Conservation (phyloP, 2,329 filamentous ascomycete species). For the Colletotrichum zoysiae region DNA sequence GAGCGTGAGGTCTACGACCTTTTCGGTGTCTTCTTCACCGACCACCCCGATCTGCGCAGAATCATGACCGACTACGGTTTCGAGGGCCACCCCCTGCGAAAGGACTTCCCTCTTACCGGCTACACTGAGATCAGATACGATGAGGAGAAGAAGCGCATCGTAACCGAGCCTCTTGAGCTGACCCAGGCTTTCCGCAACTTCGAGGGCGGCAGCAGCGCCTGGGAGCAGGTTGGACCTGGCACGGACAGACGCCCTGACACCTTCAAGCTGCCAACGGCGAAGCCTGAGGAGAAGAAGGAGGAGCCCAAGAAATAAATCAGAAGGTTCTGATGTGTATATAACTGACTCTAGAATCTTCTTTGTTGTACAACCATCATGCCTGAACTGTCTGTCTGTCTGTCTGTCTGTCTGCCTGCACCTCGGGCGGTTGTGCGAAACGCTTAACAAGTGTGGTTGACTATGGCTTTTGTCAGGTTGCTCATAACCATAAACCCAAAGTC, state of each 20-base stretch:
- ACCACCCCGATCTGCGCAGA: conserved; percentile 92
- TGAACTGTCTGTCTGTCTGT: conserved; percentile 5
- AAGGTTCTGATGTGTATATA: conserved; percentile 42
- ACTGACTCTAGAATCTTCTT: conserved; percentile 40
- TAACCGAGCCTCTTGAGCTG: conserved; percentile 96
- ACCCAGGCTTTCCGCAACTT: conserved; percentile 99
- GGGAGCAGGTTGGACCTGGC: conserved; percentile 77
- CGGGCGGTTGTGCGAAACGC: neutral
- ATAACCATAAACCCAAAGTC: neutral
- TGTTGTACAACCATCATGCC: conserved; percentile 41
- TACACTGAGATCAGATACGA: conserved; percentile 99
- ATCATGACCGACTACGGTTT: conserved; percentile 99
- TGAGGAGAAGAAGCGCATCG: conserved; percentile 99
- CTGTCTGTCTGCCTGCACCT: neutral
- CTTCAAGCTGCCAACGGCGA: conserved; percentile 95
- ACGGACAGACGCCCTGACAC: conserved; percentile 83
- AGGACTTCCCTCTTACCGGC: conserved; percentile 97
- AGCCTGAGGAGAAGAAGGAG: conserved; percentile 92
- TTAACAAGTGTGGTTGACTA: neutral
- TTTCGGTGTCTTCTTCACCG: conserved; percentile 96
- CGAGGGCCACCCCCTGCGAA: conserved; percentile 95
- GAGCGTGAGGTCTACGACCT: conserved; percentile 98
- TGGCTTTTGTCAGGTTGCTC: neutral
- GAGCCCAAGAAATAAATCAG: conserved; percentile 87
- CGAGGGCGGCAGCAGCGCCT: conserved; percentile 83